These are phyloP conservation scores for Dipodascus albidus DNA, from an alignment of 805 yeast genomes.

Conservation along the genomic window DNA sequence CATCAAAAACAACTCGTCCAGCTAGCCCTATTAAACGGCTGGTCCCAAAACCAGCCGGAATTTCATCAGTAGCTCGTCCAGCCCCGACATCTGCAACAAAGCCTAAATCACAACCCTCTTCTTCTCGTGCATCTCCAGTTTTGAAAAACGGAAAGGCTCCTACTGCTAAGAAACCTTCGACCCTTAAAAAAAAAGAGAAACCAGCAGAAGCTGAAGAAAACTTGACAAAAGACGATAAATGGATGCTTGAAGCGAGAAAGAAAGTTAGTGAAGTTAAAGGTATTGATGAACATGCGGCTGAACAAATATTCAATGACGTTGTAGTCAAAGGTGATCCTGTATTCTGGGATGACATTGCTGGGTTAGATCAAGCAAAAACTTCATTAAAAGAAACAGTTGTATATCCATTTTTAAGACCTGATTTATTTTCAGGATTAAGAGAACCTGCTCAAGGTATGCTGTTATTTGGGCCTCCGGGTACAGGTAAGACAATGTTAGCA, in stretches of 20 bases:
- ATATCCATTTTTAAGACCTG: constrained; percentile 90
- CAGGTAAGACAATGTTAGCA: constrained; percentile 96
- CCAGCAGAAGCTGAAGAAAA: neutral
- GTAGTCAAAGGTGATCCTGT: constrained; percentile 85
- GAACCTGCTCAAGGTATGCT: constrained; percentile 97
- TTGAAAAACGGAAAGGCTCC: neutral
- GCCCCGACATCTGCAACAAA: neutral
- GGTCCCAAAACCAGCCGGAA: neutral
- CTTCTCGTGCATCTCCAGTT: neutral
- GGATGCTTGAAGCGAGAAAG: neutral
- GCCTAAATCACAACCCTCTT: neutral
- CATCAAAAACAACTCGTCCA: neutral
- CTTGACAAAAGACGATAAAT: neutral
- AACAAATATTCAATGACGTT: constrained; percentile 78
- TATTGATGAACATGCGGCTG: constrained; percentile 68
- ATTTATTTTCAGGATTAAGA: constrained; percentile 75
- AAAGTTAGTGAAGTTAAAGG: constrained; percentile 30
- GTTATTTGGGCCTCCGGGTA: constrained; percentile 97
- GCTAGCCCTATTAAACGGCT: neutral
- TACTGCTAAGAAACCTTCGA: neutral
- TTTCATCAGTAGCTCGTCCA: neutral
- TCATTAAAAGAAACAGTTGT: constrained; percentile 92
- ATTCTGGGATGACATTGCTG: constrained; percentile 92
- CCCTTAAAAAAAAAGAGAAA: neutral
- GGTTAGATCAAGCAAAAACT: constrained; percentile 73